Evolutionary conservation across 2,329 filamentous ascomycete species (phyloP).

Genomic region (Chrysosporium queenslandicum): DNA sequence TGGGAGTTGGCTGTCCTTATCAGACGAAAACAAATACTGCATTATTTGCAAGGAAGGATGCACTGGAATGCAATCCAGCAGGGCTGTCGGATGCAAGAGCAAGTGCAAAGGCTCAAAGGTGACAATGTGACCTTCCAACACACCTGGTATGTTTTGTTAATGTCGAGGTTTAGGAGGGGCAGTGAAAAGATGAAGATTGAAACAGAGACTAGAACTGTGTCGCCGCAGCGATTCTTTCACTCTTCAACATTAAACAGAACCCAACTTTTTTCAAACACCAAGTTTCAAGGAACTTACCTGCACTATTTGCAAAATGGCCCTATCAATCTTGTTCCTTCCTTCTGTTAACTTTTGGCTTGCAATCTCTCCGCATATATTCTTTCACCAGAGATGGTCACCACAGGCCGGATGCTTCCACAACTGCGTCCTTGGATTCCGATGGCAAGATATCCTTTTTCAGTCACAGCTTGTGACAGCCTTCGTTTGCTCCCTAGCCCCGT

Average conservation of each 20-base stretch:
- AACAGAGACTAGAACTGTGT: conserved; percentile 6
- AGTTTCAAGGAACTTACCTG: conserved; percentile 1
- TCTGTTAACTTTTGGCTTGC: no score
- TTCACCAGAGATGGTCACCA: background rate
- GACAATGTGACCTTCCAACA: background rate
- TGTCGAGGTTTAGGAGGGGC: background rate
- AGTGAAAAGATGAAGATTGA: background rate
- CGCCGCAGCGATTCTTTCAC: background rate
- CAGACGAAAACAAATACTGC: background rate
- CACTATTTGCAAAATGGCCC: background rate
- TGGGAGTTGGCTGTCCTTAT: background rate
- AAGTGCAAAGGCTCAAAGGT: background rate
- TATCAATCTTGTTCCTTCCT: no score
- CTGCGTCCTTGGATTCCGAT: background rate
- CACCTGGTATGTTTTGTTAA: background rate
- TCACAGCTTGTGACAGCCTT: background rate
- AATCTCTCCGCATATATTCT: no score
- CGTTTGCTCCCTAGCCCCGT: background rate
- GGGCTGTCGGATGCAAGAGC: background rate
- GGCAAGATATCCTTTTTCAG: background rate
- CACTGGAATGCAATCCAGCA: background rate
- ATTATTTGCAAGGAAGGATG: conserved; percentile 1
- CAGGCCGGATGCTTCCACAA: background rate
- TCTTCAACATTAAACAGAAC: background rate
- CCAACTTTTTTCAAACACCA: conserved; percentile 2